phyloP scores from a whole-genome alignment of 2,329 filamentous ascomycete species.

The Sporothrix mexicana region DNA sequence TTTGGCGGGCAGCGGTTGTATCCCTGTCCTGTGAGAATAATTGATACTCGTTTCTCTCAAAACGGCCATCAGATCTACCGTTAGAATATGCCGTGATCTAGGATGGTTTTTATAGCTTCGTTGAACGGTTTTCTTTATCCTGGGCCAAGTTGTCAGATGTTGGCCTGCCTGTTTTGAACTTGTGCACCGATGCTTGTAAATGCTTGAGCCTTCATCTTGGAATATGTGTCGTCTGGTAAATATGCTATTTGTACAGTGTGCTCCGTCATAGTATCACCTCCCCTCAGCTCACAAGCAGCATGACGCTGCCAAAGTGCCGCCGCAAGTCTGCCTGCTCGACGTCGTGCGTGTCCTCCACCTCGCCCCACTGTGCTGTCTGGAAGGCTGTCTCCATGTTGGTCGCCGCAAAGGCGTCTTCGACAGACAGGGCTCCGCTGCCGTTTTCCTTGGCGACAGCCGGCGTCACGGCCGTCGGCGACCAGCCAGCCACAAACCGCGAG shows the following conservation, averaged over 20 bases:
- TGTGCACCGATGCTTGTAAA: no score
- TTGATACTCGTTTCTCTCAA: no score
- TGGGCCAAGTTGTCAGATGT: neutral
- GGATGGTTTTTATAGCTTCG: no score
- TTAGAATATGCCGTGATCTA: no score
- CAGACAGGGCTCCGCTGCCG: constrained; percentile 63
- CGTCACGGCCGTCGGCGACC: constrained; percentile 74
- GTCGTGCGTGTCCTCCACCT: constrained; percentile 98
- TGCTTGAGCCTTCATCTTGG: neutral
- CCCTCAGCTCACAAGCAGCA: constrained; percentile 63
- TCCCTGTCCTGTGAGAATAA: no score
- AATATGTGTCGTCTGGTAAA: neutral
- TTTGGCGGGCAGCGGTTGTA: neutral
- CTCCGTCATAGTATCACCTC: neutral
- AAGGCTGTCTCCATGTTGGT: constrained; percentile 85
- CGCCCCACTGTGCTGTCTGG: constrained; percentile 91
- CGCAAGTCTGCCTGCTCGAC: constrained; percentile 89
- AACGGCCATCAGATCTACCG: no score
- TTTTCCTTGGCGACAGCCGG: constrained; percentile 45
- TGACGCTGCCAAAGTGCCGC: constrained; percentile 85
- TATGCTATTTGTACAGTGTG: constrained; percentile 5
- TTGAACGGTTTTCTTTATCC: no score
- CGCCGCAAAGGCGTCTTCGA: constrained; percentile 79
- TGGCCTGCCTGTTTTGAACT: no score
- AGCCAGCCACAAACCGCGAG: constrained; percentile 79